Base-by-base conservation (phyloP, 768 basidiomycete genomes). In the Suillus tomentosus region DNA sequence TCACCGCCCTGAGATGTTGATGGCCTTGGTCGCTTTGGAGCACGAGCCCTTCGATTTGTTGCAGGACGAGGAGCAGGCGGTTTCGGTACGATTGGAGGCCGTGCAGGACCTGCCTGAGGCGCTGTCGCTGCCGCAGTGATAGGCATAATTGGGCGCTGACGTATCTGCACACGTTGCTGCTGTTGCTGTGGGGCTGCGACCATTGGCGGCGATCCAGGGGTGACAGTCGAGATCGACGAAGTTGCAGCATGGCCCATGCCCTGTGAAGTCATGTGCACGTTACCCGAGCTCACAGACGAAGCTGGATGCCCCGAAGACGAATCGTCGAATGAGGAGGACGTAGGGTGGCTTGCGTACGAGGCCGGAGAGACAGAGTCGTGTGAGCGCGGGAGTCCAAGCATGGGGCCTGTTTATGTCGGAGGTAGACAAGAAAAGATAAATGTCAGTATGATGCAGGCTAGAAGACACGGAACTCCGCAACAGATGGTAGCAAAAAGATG, bases 181-280 rank as follows among this genome's bases (percentile, higher is more conserved):
- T 43, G 48, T 4, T 64, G 51, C 4, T 71, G 70, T 42, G 67
- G 70, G 7, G 51, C 40, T 19, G 56, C 61, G 39, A 17, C 48
- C 1, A 31, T 17, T 17, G 62, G 55, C 5, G 62, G 56, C 27
- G 62, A 62, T 2, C 55, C 62, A 15, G 62, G 61, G 17, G 68
- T 68, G 5, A 75, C 64, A 34, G 75, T 75, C 10, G 72, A 69
- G 14, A 72, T 3, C 13, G 74, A 75, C 27, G 67, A 37, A 3
- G 74, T 75, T 31, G 70, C 65, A 22, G 62, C 57, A 27, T 75
- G 74, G 3, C 65, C 11, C 2, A 47, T 0, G 2, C 59, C 48
- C 53, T 48, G 60, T 13, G 54, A 39, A 36, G 60, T 7, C 27
- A 57, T 31, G 22, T 19, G 48, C 0, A 24, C 19, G 15, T 22